Evolutionary conservation across 305 asterid species (phyloP), one percentile per base, ranked within the genome.

Genomic region (Ajuga reptans): DNA sequence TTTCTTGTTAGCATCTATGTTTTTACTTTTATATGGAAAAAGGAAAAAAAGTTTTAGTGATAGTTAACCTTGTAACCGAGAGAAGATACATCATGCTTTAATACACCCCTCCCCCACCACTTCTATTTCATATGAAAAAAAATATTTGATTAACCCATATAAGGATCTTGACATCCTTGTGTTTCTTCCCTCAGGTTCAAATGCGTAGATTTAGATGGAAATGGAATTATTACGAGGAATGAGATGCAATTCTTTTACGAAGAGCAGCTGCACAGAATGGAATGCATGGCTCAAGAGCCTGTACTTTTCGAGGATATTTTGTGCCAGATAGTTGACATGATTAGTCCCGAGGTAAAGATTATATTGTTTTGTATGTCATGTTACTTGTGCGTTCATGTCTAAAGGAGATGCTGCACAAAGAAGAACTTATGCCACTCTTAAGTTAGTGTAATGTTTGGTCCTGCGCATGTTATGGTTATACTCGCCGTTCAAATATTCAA

Each of bases 201-300:
- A 78, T 91, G 98, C 93, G 85, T 91, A 70, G 99, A 94, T 84
- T 83, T 94, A 82, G 99, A 94, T 83, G 99, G 97, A 68, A 94
- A 94, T 72, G 98, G 98, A 73, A 74, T 87, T 71, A 79, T 94
- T 67, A 89, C 99, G 6, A 88, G 95, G 79, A 94, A 89, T 53
- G 99, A 94, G 70, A 85, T 94, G 87, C 99, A 94, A 76, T 94
- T 91, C 72, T 94, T 87, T 88, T 94, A 94, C 39, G 99, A 94
- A 84, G 98, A 94, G 83, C 99, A 94, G 84, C 66, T 94, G 89
- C 99, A 94, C 80, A 83, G 99, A 72, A 94, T 94, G 99, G 99
- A 94, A 80, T 94, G 99, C 87, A 94, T 94, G 97, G 96, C 97
- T 74, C 99, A 94, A 75, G 99, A 94, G 82, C 99, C 98, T 68